A percentile compares a stretch with the other conserved stretches of the same genome.
Evolutionary conservation across 2,329 filamentous ascomycete genomes (phyloP).

Genomic region (Bipolaris bicolor): DNA sequence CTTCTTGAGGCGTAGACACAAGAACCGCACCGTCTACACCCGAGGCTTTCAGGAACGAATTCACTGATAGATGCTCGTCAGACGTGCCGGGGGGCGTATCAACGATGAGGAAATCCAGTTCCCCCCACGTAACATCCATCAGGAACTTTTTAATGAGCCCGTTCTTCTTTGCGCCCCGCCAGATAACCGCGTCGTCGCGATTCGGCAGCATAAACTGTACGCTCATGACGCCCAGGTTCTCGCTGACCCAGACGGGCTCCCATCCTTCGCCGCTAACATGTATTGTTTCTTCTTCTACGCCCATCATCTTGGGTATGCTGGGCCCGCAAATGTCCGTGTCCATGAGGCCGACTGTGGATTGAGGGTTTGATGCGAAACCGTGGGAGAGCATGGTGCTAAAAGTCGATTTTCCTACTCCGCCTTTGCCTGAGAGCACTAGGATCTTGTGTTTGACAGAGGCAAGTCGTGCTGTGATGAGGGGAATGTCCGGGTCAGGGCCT

Average conservation of each 20-base stretch:
- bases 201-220: constrained; percentile 98
- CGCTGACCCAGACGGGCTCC: constrained; percentile 94
- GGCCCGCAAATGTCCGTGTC: constrained; percentile 98
- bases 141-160: constrained; percentile 97
- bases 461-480: constrained; percentile 83
- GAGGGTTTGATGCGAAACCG: constrained; percentile 82
- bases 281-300: constrained; percentile 90
- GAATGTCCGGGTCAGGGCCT: constrained; percentile 92
- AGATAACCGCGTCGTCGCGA: constrained; percentile 93
- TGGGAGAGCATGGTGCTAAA: constrained; percentile 88
- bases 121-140: constrained; percentile 97
- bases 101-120: constrained; percentile 89
- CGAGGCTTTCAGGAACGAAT: constrained; percentile 86
- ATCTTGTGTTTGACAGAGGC: constrained; percentile 87
- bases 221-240: constrained; percentile 95
- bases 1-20: constrained; percentile 94
- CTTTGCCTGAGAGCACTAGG: constrained; percentile 90
- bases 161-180: constrained; percentile 98
- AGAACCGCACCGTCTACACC: constrained; percentile 93
- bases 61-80: constrained; percentile 94
- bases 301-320: constrained; percentile 98
- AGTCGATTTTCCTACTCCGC: constrained; percentile 94
- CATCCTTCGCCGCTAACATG: constrained; percentile 88
- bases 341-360: constrained; percentile 88
- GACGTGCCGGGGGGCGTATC: constrained; percentile 95